Percentiles rank a stretch among this genome's conserved stretches.
Conservation (phyloP, 768 basidiomycete species). For the Agaricus sinodeliciosus region DNA sequence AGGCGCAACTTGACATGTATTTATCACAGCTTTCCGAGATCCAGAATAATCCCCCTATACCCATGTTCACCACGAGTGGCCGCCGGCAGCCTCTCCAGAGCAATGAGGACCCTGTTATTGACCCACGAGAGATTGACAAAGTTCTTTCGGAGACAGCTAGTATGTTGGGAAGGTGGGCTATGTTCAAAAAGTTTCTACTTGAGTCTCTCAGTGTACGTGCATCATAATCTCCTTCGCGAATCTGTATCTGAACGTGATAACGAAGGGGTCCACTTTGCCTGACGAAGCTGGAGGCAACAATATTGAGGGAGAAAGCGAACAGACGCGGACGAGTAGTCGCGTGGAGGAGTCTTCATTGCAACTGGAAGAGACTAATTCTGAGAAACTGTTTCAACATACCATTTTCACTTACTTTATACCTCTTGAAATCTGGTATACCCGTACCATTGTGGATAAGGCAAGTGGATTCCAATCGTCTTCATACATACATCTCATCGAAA, state of each 20-base stretch:
- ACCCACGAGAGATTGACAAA: slow-evolving; percentile 90
- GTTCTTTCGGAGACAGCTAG: slow-evolving; percentile 82
- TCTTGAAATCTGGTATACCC: slow-evolving; percentile 88
- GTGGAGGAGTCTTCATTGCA: background rate
- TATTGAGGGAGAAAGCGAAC: background rate
- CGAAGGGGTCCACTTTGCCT: slow-evolving; percentile 9
- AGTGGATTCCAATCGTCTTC: slow-evolving; percentile 2
- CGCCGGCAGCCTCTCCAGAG: slow-evolving; percentile 20
- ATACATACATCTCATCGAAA: background rate
- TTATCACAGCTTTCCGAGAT: slow-evolving; percentile 40
- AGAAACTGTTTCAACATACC: slow-evolving; percentile 56
- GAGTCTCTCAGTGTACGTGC: slow-evolving; percentile 59
- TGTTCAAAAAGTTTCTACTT: slow-evolving; percentile 83
- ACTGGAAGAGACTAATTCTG: slow-evolving; percentile 47
- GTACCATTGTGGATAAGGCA: slow-evolving; percentile 85
- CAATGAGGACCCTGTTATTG: slow-evolving; percentile 52
- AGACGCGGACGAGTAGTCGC: background rate
- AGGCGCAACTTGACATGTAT: too few relatives aligned
- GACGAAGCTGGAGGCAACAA: slow-evolving; percentile 3
- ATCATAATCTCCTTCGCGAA: background rate
- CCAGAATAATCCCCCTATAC: slow-evolving; percentile 31
- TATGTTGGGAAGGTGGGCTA: slow-evolving; percentile 87
- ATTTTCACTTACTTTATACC: slow-evolving; percentile 77
- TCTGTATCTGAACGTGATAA: background rate
- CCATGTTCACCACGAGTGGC: slow-evolving; percentile 23